Evolutionary conservation across 2,329 filamentous ascomycete genomes (phyloP).

Genomic region (Hypoxylon sp.): DNA sequence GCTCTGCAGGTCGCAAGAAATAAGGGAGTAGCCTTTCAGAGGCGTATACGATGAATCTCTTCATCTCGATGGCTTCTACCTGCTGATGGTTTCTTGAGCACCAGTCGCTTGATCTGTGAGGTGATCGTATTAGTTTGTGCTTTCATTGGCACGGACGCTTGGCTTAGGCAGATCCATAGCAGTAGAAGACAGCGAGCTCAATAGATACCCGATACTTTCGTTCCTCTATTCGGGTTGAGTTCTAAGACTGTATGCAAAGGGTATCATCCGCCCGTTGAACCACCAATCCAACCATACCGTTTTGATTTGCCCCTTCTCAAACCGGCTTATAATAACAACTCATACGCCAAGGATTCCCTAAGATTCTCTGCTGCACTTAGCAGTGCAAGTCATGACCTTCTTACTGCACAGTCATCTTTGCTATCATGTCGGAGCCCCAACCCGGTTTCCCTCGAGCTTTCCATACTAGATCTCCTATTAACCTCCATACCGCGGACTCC

Average conservation of each 20-base stretch:
- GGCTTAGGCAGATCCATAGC: background rate
- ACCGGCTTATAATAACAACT: background rate
- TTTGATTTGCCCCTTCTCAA: background rate
- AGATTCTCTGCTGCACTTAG: background rate
- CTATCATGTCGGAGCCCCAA: conserved; percentile 18
- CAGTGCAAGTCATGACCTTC: background rate
- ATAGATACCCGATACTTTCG: conserved; percentile 15
- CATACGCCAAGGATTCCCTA: too few species aligned
- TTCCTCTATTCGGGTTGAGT: background rate
- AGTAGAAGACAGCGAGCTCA: background rate
- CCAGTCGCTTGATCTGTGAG: background rate
- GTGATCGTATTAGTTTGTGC: background rate
- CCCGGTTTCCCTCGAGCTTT: conserved; percentile 27
- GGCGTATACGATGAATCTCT: conserved; percentile 22
- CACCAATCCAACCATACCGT: background rate
- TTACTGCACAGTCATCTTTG: conserved; percentile 12
- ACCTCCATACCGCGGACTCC: conserved; percentile 33
- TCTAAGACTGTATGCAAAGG: conserved; percentile 13
- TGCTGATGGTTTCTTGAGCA: background rate
- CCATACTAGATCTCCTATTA: conserved; percentile 38
- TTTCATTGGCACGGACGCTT: background rate
- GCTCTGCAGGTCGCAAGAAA: conserved; percentile 19
- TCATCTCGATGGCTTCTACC: background rate
- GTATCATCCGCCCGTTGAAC: conserved; percentile 21
- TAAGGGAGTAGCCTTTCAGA: conserved; percentile 1